A percentile compares a stretch with the other conserved stretches of the same genome.
These are phyloP conservation scores for Xanthoconium separans DNA, from an alignment of 1,284 basidiomycete genomes.

Conservation along the genomic window DNA sequence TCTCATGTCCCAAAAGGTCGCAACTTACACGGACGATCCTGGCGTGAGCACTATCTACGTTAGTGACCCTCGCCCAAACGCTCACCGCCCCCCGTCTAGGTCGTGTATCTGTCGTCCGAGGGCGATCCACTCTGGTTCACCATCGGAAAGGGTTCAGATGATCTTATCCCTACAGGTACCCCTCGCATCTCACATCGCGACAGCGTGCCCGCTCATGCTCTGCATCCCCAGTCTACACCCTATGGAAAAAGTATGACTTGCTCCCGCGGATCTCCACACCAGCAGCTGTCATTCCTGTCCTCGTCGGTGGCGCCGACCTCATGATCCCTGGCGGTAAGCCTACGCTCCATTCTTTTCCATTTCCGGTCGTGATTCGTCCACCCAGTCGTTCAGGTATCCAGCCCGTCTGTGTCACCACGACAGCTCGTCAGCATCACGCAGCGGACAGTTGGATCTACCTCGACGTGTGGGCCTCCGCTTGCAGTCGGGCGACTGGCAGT, in stretches of 20 bases:
- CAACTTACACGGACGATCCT: conserved; percentile 57
- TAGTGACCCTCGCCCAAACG: background rate
- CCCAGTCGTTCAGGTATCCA: conserved; percentile 57
- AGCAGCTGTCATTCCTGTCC: conserved; percentile 57
- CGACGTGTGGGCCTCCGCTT: conserved; percentile 49
- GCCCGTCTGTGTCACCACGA: conserved; percentile 36
- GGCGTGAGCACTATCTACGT: conserved; percentile 47
- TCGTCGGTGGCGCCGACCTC: conserved; percentile 71
- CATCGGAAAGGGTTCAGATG: conserved; percentile 63
- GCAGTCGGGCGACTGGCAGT: conserved; percentile 72
- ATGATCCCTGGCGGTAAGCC: conserved; percentile 77
- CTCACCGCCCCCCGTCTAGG: conserved; percentile 37
- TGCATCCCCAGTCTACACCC: conserved; percentile 53
- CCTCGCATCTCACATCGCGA: background rate
- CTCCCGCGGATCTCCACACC: conserved; percentile 69
- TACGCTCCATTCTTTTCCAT: background rate
- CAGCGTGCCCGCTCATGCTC: background rate
- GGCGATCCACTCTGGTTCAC: conserved; percentile 85
- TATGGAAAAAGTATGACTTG: conserved; percentile 69
- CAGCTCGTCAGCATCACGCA: conserved; percentile 63
- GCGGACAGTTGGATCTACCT: conserved; percentile 36
- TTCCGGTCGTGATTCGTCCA: background rate
- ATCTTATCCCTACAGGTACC: conserved; percentile 68
- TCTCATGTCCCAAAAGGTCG: conserved; percentile 63
- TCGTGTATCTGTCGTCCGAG: conserved; percentile 62